Evolutionary conservation across 306 rosid genomes (phyloP), one percentile per base, ranked within the genome.

Genomic region (Prinsepia uniflora): DNA sequence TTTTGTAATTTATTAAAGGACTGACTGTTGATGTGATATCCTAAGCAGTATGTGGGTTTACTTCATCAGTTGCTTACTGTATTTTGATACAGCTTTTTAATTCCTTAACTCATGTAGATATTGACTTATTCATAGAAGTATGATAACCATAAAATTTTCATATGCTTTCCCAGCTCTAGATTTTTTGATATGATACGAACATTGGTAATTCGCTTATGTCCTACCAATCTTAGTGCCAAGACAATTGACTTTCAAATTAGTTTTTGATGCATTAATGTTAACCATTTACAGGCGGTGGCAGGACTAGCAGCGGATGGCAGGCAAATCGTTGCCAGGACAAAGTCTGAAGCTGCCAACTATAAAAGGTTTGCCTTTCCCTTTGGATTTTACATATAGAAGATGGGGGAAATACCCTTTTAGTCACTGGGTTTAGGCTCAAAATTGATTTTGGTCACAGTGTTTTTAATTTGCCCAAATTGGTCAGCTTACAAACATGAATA

Each of bases 331-430:
- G 84, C 90, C 53, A 65, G 90, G 76, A 81, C 90, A 24, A 86
- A 91, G 84, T 82, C 97, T 68, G 99, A 94, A 86, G 97, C 97
- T 15, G 85, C 82, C 63, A 94, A 84, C 74, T 94, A 91, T 39
- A 92, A 91, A 81, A 91, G 91, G 98, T 92, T 79, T 84, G 59
- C 64, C 45, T 47, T 47, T 18, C 48, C 17, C 52, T 47, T 47
- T 47, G 52, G 52, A 47, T 47, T 47, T 47, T 15, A 47, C 1
- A 1, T 12, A 47, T 47, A 12, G 14, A 47, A 47, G 15, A 47
- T 10, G 14, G 15, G 14, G 4, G 12, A 47, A 47, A 24, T 24
- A 24, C 30, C 30, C 30, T 24, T 24, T 24, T 24, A 24, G 30
- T 24, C 30, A 24, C 30, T 24, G 30, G 30, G 30, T 24, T 24